Evolutionary conservation across 1,139 yeast genomes (phyloP).

Genomic region (Zygosaccharomyces sapae): DNA sequence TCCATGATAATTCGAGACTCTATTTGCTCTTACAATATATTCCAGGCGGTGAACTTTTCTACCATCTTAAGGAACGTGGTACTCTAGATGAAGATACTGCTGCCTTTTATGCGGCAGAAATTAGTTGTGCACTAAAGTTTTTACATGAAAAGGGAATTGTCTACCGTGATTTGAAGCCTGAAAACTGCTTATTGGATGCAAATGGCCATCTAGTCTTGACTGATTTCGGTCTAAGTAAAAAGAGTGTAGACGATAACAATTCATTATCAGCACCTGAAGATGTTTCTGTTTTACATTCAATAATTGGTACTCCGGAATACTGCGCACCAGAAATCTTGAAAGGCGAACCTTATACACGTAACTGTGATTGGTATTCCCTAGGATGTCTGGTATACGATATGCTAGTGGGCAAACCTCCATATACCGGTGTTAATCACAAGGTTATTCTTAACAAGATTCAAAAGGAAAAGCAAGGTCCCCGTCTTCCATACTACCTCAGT

Average conservation of each 20-base stretch:
- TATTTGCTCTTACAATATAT: constrained; percentile 80
- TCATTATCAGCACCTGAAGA: constrained; percentile 19
- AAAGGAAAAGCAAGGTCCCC: constrained; percentile 57
- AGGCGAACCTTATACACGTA: constrained; percentile 79
- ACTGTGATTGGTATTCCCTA: constrained; percentile 96
- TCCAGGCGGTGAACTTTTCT: constrained; percentile 94
- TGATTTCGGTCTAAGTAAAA: constrained; percentile 88
- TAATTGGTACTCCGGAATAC: constrained; percentile 92
- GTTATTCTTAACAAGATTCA: constrained; percentile 76
- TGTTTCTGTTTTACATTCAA: constrained; percentile 50
- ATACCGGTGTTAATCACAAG: constrained; percentile 83
- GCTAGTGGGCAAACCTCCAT: constrained; percentile 90
- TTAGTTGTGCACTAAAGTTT: constrained; percentile 75
- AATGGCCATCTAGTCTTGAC: constrained; percentile 81
- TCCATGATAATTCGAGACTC: constrained; percentile 78
- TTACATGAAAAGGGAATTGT: constrained; percentile 80
- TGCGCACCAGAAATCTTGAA: constrained; percentile 93
- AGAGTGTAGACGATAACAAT: constrained; percentile 32
- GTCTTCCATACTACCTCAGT: constrained; percentile 76
- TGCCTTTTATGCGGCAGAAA: constrained; percentile 80
- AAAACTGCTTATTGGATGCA: constrained; percentile 78
- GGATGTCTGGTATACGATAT: constrained; percentile 88
- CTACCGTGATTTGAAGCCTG: constrained; percentile 90
- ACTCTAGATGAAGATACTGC: constrained; percentile 64
- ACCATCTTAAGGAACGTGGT: constrained; percentile 58